phyloP scores from a whole-genome alignment of 2,329 filamentous ascomycete genomes.

The Pyrenochaeta sp. region DNA sequence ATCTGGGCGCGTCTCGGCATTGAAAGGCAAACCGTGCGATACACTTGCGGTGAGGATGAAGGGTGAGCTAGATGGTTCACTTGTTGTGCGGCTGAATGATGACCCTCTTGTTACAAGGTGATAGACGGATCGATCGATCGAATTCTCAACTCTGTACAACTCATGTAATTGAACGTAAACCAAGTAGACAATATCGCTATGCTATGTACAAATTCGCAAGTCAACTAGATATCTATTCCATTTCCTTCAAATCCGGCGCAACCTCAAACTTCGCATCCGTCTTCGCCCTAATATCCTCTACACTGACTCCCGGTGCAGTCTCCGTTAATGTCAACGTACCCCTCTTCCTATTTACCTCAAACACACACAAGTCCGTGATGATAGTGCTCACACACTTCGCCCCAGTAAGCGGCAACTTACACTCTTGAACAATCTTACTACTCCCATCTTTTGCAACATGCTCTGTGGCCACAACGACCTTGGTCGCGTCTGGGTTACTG shows the following conservation, averaged over 20 bases:
- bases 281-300: slow-evolving; percentile 86
- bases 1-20: background rate
- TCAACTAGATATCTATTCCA: slow-evolving; percentile 56
- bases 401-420: slow-evolving; percentile 49
- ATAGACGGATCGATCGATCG: background rate
- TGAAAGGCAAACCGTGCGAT: background rate
- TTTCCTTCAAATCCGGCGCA: slow-evolving; percentile 79
- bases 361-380: slow-evolving; percentile 52
- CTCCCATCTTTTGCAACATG: slow-evolving; percentile 93
- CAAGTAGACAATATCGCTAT: background rate
- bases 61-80: background rate
- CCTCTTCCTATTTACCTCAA: slow-evolving; percentile 74
- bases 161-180: background rate
- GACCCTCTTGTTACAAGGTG: background rate
- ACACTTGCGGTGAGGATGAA: background rate
- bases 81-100: background rate
- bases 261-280: slow-evolving; percentile 86
- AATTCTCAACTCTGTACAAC: background rate
- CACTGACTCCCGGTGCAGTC: slow-evolving; percentile 83
- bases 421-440: slow-evolving; percentile 84
- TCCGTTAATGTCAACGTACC: slow-evolving; percentile 77
- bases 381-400: slow-evolving; percentile 49
- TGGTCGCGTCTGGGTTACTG: slow-evolving; percentile 80
- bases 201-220: background rate
- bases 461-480: slow-evolving; percentile 93